Base-by-base conservation (phyloP, 139 green algal species). In the Marvania coccoides region DNA sequence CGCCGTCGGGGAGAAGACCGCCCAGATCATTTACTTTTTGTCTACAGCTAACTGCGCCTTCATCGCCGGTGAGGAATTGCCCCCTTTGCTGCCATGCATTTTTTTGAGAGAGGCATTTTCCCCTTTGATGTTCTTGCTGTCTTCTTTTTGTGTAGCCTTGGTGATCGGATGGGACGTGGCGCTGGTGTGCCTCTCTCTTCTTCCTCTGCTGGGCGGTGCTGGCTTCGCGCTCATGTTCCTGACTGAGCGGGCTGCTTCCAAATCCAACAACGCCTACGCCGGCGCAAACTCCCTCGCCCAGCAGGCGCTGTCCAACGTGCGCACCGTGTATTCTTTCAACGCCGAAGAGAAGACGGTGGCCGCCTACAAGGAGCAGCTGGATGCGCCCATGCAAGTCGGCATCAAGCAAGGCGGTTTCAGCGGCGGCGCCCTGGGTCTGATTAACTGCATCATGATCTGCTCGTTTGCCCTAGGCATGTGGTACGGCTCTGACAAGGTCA, bases 391-490 rank as follows among this genome's bases (percentile, higher is more conserved):
- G 23, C 67, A 73, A 58, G 69, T 75, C 23, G 76, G 70, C 23
- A 70, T 75, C 37, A 39, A 38, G 13, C 36, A 70, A 30, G 73
- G 70, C 47, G 23, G 71, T 33, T 46, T 85, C 8, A 58, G 63
- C 19, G 78, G 80, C 35, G 33, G 78, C 12, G 60, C 46, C 6
- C 19, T 85, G 19, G 82, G 80, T 40, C 45, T 38, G 26, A 69
- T 60, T 34, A 76, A 71, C 37, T 34, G 29, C 26, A 31, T 61
- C 8, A 40, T 45, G 23, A 73, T 79, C 31, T 67, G 39, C 5
- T 67, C 62, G 2, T 87, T 87, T 48, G 86, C 85, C 0, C 46
- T 92, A 12, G 83, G 79, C 0, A 63, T 95, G 1, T 90, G 81
- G 67, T 95, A 89, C 61, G 89, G 89, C 7, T 74, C 74, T 5